phyloP scores from a whole-genome alignment of 139 green algal genomes.

The Protoeuglena noctilucae region DNA sequence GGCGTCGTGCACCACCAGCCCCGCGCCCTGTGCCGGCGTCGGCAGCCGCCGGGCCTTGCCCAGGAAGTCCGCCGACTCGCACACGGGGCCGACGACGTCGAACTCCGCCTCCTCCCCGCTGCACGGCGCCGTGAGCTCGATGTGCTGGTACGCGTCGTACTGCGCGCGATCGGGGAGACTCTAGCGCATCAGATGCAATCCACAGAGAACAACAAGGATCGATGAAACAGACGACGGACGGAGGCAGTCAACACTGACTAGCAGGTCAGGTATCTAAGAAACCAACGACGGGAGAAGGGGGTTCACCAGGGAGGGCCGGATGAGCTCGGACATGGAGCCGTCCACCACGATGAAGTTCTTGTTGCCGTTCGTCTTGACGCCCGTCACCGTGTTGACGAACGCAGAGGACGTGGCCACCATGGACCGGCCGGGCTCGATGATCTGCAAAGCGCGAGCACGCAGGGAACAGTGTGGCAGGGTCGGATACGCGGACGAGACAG shows the following conservation, averaged over 20 bases:
- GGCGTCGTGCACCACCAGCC: conserved; percentile 83
- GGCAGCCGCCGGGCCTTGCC: conserved; percentile 66
- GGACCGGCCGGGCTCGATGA: conserved; percentile 86
- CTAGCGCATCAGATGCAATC: no score
- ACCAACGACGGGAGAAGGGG: no score
- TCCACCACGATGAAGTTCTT: conserved; percentile 95
- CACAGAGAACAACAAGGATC: no score
- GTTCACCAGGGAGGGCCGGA: conserved; percentile 80
- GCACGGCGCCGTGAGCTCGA: conserved; percentile 71
- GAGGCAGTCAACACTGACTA: no score
- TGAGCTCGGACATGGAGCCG: conserved; percentile 89
- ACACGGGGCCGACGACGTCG: conserved; percentile 89
- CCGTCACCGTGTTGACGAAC: conserved; percentile 75
- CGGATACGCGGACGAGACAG: no score
- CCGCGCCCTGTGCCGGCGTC: conserved; percentile 33
- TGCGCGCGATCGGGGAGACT: no score
- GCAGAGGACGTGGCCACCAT: conserved; percentile 69
- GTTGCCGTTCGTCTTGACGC: conserved; percentile 89
- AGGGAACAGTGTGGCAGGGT: no score
- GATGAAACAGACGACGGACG: no score
- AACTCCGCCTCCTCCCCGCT: conserved; percentile 31
- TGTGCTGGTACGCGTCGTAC: conserved; percentile 89
- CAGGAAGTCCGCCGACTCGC: conserved; percentile 92
- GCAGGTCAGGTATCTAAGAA: no score
- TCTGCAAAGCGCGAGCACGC: no score